Base-by-base conservation (phyloP, 1,284 basidiomycete species). In the Ceratobasidium sp. region DNA sequence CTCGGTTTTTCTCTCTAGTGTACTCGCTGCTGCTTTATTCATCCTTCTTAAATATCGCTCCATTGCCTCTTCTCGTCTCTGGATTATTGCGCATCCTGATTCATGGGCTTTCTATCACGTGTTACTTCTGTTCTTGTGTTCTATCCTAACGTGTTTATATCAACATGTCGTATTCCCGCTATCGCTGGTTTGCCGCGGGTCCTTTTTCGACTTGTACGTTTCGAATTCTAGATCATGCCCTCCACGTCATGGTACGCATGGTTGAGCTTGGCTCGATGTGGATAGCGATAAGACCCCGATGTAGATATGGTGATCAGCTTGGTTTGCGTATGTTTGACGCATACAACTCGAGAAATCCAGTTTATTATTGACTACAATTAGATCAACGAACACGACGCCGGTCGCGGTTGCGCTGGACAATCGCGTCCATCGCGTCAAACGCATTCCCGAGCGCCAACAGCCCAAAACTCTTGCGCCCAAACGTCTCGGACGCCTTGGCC, bases 381-480 rank as follows among this genome's bases (percentile, higher is more conserved):
- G 6, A 27, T 29, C 47, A 29, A 25, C 47, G 4, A n/a, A 5
- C 22, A 45, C 47, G 22, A 15, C 22, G 22, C 12, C 50, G 64
- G 7, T 54, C 64, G 17, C 52, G 64, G 20, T 45, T 29, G 7
- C 50, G 35, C 27, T 67, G 64, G 17, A 38, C 52, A 43, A 67
- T 55, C 17, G 64, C 64, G n/a, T 67, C 64, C 27, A 67, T 40
- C 12, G 68, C 68, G n/a, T 69, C 68, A 10, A 69, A 54, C 47
- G 29, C 35, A 22, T 60, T 60, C 22, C 47, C 82, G 49, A 92
- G 78, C 0, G 85, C 85, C 67, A 92, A 80, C 55, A 92, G 73
- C 2, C 86, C 85, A 76, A 92, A 92, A 72, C 89, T 91, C 64
- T 85, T 81, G 3, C 84, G 82, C 5, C 87, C 91, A 74, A 86